A percentile compares a stretch with the other conserved stretches of the same genome.
Conservation (phyloP, 768 basidiomycete genomes). For the Fibroporia radiculosa region DNA sequence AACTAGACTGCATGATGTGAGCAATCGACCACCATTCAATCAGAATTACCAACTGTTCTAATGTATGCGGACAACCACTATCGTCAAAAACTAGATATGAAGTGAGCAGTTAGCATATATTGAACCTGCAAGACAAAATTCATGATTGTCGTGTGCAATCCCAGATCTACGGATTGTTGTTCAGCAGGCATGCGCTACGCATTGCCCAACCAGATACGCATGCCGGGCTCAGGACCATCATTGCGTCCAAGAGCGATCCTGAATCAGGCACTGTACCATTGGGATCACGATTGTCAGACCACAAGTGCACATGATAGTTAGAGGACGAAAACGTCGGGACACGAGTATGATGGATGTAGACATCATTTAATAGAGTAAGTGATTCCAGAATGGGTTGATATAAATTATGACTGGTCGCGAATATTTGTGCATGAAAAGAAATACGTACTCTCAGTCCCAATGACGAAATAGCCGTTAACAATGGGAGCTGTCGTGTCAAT, state of each 20-base stretch:
- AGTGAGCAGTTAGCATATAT: constrained; percentile 1
- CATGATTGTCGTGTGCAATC: not conserved
- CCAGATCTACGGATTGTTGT: not conserved
- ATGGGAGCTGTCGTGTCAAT: constrained; percentile 53
- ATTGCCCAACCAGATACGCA: not conserved
- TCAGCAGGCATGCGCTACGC: not conserved
- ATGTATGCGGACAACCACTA: constrained; percentile 90
- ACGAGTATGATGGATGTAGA: too few relatives aligned
- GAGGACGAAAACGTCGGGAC: too few relatives aligned
- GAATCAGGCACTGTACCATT: too few relatives aligned
- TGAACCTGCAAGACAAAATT: constrained; percentile 1
- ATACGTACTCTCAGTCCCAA: constrained; percentile 78
- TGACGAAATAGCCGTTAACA: constrained; percentile 86
- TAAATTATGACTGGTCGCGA: too few relatives aligned
- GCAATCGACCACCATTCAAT: not conserved
- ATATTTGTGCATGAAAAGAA: too few relatives aligned
- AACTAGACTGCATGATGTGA: constrained; percentile 47
- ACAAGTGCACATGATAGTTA: too few relatives aligned
- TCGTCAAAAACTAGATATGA: constrained; percentile 75
- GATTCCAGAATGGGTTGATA: too few relatives aligned
- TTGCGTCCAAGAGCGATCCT: too few relatives aligned
- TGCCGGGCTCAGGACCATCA: not conserved
- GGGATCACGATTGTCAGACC: too few relatives aligned
- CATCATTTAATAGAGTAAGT: too few relatives aligned
- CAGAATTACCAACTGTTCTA: constrained; percentile 73